These are phyloP conservation scores for Rhizophagus prolifer DNA, from an alignment of 192 early-diverging fungal species.

Conservation along the genomic window DNA sequence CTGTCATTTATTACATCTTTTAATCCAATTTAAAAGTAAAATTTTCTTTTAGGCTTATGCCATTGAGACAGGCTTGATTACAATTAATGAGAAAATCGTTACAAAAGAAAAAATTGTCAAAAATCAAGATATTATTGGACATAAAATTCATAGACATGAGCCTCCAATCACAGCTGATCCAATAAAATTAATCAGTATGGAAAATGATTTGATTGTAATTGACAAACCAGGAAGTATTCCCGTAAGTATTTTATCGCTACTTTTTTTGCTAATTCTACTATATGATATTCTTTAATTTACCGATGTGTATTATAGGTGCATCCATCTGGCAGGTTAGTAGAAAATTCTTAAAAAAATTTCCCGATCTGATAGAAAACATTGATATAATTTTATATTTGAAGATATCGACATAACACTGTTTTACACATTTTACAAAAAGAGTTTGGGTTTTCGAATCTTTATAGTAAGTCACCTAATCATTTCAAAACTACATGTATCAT, in stretches of 20 bases:
- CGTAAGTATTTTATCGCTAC: constrained; percentile 40
- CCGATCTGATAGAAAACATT: background rate
- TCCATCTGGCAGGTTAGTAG: constrained; percentile 38
- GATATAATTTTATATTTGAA: constrained; percentile 32
- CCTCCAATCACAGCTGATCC: constrained; percentile 75
- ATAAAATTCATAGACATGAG: constrained; percentile 92
- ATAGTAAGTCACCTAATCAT: constrained; percentile 43
- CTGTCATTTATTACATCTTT: background rate
- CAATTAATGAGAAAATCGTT: constrained; percentile 68
- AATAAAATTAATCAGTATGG: constrained; percentile 62
- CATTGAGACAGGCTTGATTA: constrained; percentile 79
- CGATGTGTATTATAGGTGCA: constrained; percentile 48
- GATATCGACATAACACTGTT: constrained; percentile 88
- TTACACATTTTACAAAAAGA: constrained; percentile 67
- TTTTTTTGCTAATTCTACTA: background rate
- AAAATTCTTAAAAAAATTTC: background rate
- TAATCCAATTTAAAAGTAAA: background rate
- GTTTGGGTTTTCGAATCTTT: constrained; percentile 55
- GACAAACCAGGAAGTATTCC: constrained; percentile 92
- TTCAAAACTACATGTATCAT: background rate
- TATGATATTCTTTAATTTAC: constrained; percentile 8
- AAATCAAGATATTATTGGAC: constrained; percentile 78
- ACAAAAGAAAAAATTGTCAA: constrained; percentile 60
- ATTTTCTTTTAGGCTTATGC: constrained; percentile 53
- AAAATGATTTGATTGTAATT: constrained; percentile 73